Evolutionary conservation across 139 green algal species (phyloP), one percentile per base, ranked within the genome.

Genomic region (Auxenochlorella protothecoides): DNA sequence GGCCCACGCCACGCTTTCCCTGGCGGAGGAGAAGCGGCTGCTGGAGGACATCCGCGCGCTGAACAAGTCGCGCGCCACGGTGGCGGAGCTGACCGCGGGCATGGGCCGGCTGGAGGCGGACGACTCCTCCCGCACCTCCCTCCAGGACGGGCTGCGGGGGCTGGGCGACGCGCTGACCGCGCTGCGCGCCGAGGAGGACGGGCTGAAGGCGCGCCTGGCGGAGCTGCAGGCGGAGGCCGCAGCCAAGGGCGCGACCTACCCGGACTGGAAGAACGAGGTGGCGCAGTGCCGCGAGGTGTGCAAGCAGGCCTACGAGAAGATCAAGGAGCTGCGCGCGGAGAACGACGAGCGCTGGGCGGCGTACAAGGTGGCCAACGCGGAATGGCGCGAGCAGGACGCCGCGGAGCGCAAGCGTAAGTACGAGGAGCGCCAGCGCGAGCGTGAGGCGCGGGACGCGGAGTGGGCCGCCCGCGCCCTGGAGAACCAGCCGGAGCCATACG

Each of bases 301-400:
- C 73, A 83, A 83, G 73, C 55, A 74, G 2, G 78, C 78, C 5
- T 83, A 83, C 69, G 68, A 83, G 65, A 83, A 83, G 56, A 83
- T 83, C 57, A 68, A 79, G 73, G 78, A 83, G 54, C 53, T 83
- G 64, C 74, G 78, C 2, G 73, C 73, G 16, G 73, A 75, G 64
- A 69, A 77, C 60, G 59, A 83, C 60, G 63, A 16, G 6, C 14
- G 68, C 59, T 83, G 78, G 78, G 56, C 65, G 11, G 70, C 56
- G 10, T 83, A 77, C 78, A 83, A 83, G 73, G 73, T 59, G 55
- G 44, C 76, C 13, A 73, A 77, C 55, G 63, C 62, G 13, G 12
- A 79, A 4, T 83, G 72, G 66, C 61, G 65, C 54, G 63, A 54
- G 70, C 78, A 83, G 60, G 27, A 62, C 59, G 16, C 63, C 61